phyloP scores from a whole-genome alignment of 306 rosid species.

The Adenanthera pavonina region DNA sequence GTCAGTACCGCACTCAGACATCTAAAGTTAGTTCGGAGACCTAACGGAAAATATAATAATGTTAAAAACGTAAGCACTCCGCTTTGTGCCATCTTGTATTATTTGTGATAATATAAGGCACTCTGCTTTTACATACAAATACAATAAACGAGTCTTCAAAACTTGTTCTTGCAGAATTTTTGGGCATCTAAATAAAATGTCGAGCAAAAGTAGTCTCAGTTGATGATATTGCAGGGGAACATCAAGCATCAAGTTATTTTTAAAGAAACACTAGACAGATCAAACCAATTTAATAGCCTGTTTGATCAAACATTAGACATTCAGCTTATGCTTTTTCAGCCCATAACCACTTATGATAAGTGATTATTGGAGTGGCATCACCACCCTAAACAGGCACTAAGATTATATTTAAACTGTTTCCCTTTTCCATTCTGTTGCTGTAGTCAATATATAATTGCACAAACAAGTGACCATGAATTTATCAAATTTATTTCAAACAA shows the following conservation, averaged over 20 bases:
- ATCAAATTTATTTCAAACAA: not conserved
- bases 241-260: not conserved
- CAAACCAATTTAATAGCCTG: no score
- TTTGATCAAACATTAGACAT: no score
- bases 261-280: no score
- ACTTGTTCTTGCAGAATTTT: not conserved
- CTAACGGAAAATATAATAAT: conserved; percentile 17
- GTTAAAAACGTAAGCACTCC: not conserved
- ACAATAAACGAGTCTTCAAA: not conserved
- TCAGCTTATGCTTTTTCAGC: no score
- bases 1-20: conserved; percentile 47
- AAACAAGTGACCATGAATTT: not conserved
- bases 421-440: not conserved
- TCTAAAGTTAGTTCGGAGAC: conserved; percentile 33
- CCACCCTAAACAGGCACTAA: no score
- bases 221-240: not conserved
- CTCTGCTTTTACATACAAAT: not conserved
- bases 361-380: no score
- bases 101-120: not conserved
- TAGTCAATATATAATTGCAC: not conserved
- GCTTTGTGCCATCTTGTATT: not conserved
- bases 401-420: not conserved
- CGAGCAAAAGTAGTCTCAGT: no score
- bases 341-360: no score
- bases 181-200: no score